Base-by-base conservation (phyloP, 2,329 filamentous ascomycete species). In the Xylaria sp. region DNA sequence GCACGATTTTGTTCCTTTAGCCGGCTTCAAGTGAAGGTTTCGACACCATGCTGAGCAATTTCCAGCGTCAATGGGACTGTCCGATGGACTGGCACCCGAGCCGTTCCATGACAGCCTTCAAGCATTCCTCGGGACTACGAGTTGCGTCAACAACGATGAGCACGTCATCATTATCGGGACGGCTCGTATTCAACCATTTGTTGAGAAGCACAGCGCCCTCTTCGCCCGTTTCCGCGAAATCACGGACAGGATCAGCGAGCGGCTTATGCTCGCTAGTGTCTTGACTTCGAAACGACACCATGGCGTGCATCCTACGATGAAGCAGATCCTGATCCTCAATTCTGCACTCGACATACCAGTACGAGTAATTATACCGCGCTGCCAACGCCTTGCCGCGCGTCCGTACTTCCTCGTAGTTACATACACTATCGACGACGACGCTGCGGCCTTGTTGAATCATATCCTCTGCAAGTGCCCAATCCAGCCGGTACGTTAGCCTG, bases 401-500 rank as follows among this genome's bases (percentile, higher is more conserved):
- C 28, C 78, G 59, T 2, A 72, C 65, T 62, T 76, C 69, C 11
- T 67, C 49, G 65, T 68, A 78, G 61, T 77, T 77, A 68, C 76
- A 79, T 31, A 73, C 71, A 57, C 76, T 77, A 64, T 79, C 77
- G 15, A 79, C 70, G 57, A 79, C 73, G 63, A 79, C 71, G 56
- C 56, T 73, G 11, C 65, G 64, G 1, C 72, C 74, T 61, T 79
- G 77, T 28, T 70, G 73, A 47, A 78, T 69, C 31, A 75, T 28
- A 40, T 76, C 72, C 33, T 74, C 66, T 28, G 76, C 77, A 2
- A 79, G 69, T 2, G 60, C 62, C 76, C 76, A 79, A 38, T 78
- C 70, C 9, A 78, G 65, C n/a, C 53, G 9, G 55, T 79, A 78
- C 6, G 76, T 70, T 1, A 64, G 66, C 45, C 70, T 74, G 3